Base-by-base conservation (phyloP, 331 rosid species). In the Saraca asoca region DNA sequence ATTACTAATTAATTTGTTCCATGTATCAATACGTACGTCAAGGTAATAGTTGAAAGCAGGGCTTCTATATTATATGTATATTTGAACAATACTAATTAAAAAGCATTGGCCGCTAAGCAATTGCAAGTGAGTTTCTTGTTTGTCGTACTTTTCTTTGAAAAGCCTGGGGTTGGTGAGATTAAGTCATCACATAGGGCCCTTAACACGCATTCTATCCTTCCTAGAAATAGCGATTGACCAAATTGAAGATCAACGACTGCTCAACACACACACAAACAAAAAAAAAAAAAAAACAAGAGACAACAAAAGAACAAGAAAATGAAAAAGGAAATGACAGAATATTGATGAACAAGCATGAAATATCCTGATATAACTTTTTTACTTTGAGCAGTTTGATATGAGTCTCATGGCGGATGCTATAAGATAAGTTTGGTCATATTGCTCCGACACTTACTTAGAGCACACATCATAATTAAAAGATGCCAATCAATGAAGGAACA, bases 201-300 rank as follows among this genome's bases (percentile, higher is more conserved):
- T 19, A 7, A 65, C 66, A 54, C 58, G 66, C 39, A 12, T 38
- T 62, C 20, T 76, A 48, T 69, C 77, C 59, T 86, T 86, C 92
- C 57, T 9, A 52, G 92, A 81, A 86, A 71, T 43, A 33, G 43
- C 35, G 0, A 53, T 60, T 63, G 82, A 82, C 80, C 70, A 69
- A 39, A 52, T 5, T 29, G 11, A 2, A 19, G 44, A 38, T 51
- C 53, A 8, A 12, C 18, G 14, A 55, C 12, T 44, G 9, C 9
- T 10, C 20, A 31, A 49, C 55, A 43, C 8, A 33, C 9, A 64
- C 17, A 76, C 31, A 38, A 14, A 58, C 19, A 18, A 51, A 55
- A 12, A 39, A 18, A 17, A 68, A 52, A 45, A 62, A 48, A 46
- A 37, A 54, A 19, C 49, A 38, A 45, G 10, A 12, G 17, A 38